Percentiles rank a stretch among this genome's conserved stretches.
These are phyloP conservation scores for Pugionium dolabratum DNA, from an alignment of 345 rosid genomes.

Conservation along the genomic window DNA sequence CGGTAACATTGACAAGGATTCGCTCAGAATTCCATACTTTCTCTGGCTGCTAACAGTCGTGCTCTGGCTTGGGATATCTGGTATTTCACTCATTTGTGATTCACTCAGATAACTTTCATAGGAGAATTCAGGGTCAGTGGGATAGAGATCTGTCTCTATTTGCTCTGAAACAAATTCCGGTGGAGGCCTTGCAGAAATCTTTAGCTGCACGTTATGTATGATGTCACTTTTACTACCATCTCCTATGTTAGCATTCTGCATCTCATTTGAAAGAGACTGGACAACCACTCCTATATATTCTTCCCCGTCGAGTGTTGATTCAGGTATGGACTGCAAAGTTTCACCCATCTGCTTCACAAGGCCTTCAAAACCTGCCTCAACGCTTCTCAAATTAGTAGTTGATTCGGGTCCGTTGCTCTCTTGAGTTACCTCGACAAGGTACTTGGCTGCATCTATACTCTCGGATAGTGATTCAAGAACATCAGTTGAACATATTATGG, in stretches of 20 bases:
- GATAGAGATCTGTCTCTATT: conserved; percentile 67
- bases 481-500: conserved; percentile 47
- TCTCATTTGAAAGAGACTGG: conserved; percentile 65
- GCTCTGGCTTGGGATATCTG: conserved; percentile 30
- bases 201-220: conserved; percentile 25
- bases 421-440: conserved; percentile 45
- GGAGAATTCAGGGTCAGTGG: conserved; percentile 47
- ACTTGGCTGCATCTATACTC: conserved; percentile 48
- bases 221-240: conserved; percentile 37
- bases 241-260: conserved; percentile 52
- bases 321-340: conserved; percentile 66
- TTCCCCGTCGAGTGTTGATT: conserved; percentile 51
- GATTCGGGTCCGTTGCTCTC: conserved; percentile 32
- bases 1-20: conserved; percentile 46
- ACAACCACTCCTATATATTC: conserved; percentile 59
- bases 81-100: conserved; percentile 40
- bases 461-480: conserved; percentile 55
- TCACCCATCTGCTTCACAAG: conserved; percentile 56
- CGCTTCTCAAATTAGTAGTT: conserved; percentile 47
- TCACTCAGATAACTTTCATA: conserved; percentile 39
- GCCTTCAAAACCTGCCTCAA: conserved; percentile 47
- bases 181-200: conserved; percentile 15
- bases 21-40: conserved; percentile 37
- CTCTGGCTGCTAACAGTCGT: conserved; percentile 43
- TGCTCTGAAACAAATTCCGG: conserved; percentile 29